Evolutionary conservation across 148 eudicot species (phyloP), one percentile per base, ranked within the genome.

Genomic region (Fagopyrum esculentum): DNA sequence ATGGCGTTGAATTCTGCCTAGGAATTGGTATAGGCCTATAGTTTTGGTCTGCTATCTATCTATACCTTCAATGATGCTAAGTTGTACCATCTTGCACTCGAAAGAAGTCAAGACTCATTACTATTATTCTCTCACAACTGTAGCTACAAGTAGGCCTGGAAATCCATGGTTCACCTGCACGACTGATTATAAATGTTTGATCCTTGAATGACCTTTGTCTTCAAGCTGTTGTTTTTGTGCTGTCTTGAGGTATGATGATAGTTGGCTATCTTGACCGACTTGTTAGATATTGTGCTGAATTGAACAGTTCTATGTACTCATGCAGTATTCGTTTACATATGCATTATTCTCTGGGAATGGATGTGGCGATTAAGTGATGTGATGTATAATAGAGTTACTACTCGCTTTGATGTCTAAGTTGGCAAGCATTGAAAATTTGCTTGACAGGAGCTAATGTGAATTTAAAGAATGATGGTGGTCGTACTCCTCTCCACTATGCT

Each of bases 401-500:
- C 26, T 0, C 26, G 26, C 68, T 60, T 60, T 10, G 10, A 61
- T 35, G 9, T 40, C 70, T 64, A 64, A 61, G 68, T 40, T 16
- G 11, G 45, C 35, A 45, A 40, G 40, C 45, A 40, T 35, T 64
- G 46, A 40, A 52, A 10, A 55, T 75, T 71, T 71, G 48, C 16
- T 56, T 48, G 43, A n/a, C 86, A 95, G 98, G 97, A 76, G 98
- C 98, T 78, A 87, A 92, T 76, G 94, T 90, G 74, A 92, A 95
- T 84, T 22, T 90, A 82, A 90, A 87, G 82, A 95, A 92, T 78
- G 83, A 87, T 81, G 98, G 97, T 45, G 98, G 98, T 19, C 93
- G 98, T 6, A 90, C 92, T 80, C 92, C 98, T 71, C 96, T 95
- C 77, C 99, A 95, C 80, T 92, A 92, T 86, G 97, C 97, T 84